phyloP scores from a whole-genome alignment of 176 grass and related monocot genomes.

The Tuctoria greenei region DNA sequence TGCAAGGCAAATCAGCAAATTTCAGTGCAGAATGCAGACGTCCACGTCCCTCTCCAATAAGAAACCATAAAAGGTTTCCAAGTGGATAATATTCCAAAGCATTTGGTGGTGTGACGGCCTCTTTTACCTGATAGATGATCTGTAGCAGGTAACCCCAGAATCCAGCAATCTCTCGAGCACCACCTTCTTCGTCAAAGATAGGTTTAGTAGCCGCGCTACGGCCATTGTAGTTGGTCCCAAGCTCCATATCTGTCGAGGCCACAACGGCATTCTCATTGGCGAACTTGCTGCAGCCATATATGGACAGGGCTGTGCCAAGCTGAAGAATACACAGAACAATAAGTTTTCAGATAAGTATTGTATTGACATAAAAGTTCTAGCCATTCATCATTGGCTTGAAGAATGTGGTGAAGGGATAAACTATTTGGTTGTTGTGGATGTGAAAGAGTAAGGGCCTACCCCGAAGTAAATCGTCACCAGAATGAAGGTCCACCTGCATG shows the following conservation, averaged over 20 bases:
- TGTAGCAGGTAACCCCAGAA: constrained; percentile 90
- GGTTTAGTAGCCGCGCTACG: constrained; percentile 25
- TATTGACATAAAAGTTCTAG: background rate
- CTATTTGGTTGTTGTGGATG: constrained; percentile 13
- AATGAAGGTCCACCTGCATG: constrained; percentile 84
- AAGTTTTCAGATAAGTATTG: constrained; percentile 18
- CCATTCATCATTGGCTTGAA: constrained; percentile 20
- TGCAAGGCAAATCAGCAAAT: constrained; percentile 27
- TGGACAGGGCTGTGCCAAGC: constrained; percentile 70
- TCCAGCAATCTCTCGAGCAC: constrained; percentile 56
- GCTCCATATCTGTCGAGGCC: constrained; percentile 45
- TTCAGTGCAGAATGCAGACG: constrained; percentile 28
- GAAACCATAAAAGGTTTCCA: constrained; percentile 28
- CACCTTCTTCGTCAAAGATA: constrained; percentile 7
- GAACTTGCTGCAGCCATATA: constrained; percentile 75
- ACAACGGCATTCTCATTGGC: constrained; percentile 4
- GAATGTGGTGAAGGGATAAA: constrained; percentile 25
- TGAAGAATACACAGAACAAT: constrained; percentile 35
- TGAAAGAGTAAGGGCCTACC: constrained; percentile 58
- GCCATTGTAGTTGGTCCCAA: constrained; percentile 28
- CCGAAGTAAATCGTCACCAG: constrained; percentile 92
- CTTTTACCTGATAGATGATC: constrained; percentile 83
- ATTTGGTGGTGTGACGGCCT: constrained; percentile 25
- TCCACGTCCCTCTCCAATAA: constrained; percentile 34
- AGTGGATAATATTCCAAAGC: constrained; percentile 38